phyloP scores from a whole-genome alignment of 2,329 filamentous ascomycete species.

The Talaromyces verruculosus region DNA sequence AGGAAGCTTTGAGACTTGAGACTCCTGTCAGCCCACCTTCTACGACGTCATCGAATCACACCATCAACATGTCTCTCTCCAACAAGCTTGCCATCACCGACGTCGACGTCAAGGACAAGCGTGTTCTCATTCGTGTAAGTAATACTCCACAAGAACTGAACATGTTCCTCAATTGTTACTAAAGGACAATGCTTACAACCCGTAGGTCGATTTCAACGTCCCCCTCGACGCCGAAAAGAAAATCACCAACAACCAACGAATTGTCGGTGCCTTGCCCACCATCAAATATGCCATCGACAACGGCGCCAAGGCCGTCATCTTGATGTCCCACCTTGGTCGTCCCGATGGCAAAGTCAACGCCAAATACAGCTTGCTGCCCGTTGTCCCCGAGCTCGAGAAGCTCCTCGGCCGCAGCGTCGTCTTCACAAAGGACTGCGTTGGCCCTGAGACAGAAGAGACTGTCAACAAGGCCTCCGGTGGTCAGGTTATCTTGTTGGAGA shows the following conservation, averaged over 20 bases:
- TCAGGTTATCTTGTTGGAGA: slow-evolving; percentile 88
- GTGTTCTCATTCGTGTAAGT: slow-evolving; percentile 85
- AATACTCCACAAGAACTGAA: too few relatives aligned
- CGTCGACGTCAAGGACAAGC: slow-evolving; percentile 96
- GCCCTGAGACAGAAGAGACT: slow-evolving; percentile 81
- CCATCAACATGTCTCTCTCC: slow-evolving; percentile 79
- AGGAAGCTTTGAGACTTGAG: neutral
- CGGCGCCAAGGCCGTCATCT: slow-evolving; percentile 85
- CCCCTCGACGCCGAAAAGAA: slow-evolving; percentile 91
- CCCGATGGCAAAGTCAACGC: slow-evolving; percentile 84
- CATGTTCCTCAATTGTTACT: too few relatives aligned
- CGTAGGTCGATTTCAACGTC: slow-evolving; percentile 98
- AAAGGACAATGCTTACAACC: neutral
- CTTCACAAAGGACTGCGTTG: slow-evolving; percentile 88
- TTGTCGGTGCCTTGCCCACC: slow-evolving; percentile 89
- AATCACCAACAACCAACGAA: slow-evolving; percentile 97
- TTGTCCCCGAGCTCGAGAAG: slow-evolving; percentile 89
- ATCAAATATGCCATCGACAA: slow-evolving; percentile 92
- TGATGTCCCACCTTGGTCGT: slow-evolving; percentile 98
- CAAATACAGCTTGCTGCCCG: slow-evolving; percentile 94
- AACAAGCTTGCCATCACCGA: slow-evolving; percentile 98
- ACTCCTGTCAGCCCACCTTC: neutral
- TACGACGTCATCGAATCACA: slow-evolving; percentile 16
- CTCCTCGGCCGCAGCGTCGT: slow-evolving; percentile 79
- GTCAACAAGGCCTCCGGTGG: slow-evolving; percentile 81